Conservation (phyloP, 164 flowering plant species). For the Tinospora cordifolia region DNA sequence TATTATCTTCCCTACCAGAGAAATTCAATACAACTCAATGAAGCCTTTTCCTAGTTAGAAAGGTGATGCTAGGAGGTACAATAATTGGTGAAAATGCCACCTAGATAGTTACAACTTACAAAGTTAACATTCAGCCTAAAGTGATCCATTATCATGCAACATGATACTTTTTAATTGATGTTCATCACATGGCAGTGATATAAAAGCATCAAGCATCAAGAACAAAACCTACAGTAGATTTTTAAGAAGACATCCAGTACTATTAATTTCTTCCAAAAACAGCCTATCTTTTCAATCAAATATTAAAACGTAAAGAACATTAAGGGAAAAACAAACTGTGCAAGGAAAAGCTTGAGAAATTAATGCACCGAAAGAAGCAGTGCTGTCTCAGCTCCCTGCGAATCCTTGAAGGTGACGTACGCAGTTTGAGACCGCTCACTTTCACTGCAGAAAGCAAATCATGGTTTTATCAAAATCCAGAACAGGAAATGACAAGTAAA, state of each 20-base stretch:
- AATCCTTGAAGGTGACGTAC: constrained; percentile 68
- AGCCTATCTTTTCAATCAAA: background rate
- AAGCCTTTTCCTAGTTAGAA: background rate
- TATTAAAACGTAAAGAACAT: background rate
- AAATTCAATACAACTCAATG: background rate
- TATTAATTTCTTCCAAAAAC: too few relatives aligned
- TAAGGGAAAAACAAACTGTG: background rate
- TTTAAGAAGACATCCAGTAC: too few relatives aligned
- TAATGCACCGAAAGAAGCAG: constrained; percentile 62
- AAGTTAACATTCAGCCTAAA: too few relatives aligned
- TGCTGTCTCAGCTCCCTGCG: constrained; percentile 77
- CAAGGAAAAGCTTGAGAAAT: constrained; percentile 10
- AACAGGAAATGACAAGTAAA: background rate
- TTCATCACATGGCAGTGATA: too few relatives aligned
- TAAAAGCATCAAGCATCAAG: background rate
- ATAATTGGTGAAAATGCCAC: too few relatives aligned
- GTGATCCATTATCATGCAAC: background rate
- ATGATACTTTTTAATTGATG: background rate
- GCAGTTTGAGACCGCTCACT: constrained; percentile 68
- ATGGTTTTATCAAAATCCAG: background rate
- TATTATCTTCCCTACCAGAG: background rate
- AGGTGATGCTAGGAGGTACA: too few relatives aligned
- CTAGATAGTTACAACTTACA: too few relatives aligned
- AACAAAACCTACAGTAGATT: background rate
- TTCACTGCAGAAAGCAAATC: constrained; percentile 33